Percentiles rank a stretch among this genome's conserved stretches.
Conservation (phyloP, 305 asterid genomes). For the Fraxinus nigra region DNA sequence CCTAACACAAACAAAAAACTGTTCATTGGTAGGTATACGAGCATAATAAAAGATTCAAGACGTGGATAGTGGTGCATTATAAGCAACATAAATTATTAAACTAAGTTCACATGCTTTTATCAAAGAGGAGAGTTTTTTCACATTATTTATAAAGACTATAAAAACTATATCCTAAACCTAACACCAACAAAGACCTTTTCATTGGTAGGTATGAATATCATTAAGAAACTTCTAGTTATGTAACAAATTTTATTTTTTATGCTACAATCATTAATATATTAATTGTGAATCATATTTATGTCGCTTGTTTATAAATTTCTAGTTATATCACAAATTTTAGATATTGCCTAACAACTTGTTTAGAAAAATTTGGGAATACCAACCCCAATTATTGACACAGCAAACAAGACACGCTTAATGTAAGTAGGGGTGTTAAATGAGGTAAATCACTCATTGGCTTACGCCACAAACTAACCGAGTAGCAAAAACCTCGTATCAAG, state of each 20-base stretch:
- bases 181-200: conserved; percentile 19
- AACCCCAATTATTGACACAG: neutral
- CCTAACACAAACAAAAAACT: neutral
- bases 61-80: neutral
- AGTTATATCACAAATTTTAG: conserved; percentile 1
- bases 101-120: neutral
- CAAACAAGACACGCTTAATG: neutral
- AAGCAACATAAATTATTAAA: neutral
- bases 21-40: neutral
- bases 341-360: conserved; percentile 23
- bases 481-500: neutral
- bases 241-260: neutral
- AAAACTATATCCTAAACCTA: neutral
- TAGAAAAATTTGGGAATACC: neutral
- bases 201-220: conserved; percentile 17
- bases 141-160: neutral
- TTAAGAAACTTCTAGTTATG: conserved; percentile 12
- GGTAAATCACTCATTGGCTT: neutral
- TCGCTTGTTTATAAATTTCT: neutral
- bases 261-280: conserved; percentile 13
- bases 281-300: conserved; percentile 21
- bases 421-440: neutral
- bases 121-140: neutral
- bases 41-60: neutral
- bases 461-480: neutral